Evolutionary conservation across 2,329 filamentous ascomycete genomes (phyloP).

Genomic region (Coleophoma crateriformis): DNA sequence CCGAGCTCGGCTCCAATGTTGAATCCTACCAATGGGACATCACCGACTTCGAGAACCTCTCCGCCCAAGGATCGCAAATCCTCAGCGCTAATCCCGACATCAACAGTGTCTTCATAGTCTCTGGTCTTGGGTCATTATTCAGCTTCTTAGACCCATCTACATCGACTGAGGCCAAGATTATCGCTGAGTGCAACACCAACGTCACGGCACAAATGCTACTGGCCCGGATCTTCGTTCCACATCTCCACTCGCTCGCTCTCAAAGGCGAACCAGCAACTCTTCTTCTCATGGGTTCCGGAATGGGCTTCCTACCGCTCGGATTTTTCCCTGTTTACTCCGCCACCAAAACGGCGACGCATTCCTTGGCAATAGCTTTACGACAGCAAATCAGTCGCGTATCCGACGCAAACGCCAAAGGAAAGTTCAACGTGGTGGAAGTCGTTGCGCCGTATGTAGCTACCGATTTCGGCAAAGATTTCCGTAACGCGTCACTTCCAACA

Average conservation of each 20-base stretch:
- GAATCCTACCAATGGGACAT: slow-evolving; percentile 3
- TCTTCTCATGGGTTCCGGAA: slow-evolving; percentile 20
- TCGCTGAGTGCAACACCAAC: too few relatives aligned
- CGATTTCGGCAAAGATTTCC: slow-evolving; percentile 21
- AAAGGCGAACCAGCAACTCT: slow-evolving; percentile 9
- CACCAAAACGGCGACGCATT: slow-evolving; percentile 24
- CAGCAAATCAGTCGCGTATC: slow-evolving; percentile 10
- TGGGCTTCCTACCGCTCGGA: slow-evolving; percentile 18
- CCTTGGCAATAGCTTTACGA: slow-evolving; percentile 18
- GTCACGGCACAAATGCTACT: too few relatives aligned
- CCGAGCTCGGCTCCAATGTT: slow-evolving; percentile 8
- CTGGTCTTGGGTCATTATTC: too few relatives aligned
- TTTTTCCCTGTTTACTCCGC: slow-evolving; percentile 25
- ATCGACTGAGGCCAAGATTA: too few relatives aligned
- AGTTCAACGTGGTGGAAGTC: slow-evolving; percentile 25
- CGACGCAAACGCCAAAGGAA: slow-evolving; percentile 6
- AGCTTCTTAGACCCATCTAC: too few relatives aligned
- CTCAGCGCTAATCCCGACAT: neutral
- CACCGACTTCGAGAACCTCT: neutral
- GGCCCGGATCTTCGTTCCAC: too few relatives aligned
- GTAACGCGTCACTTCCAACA: slow-evolving; percentile 10
- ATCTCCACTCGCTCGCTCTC: too few relatives aligned
- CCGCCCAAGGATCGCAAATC: neutral
- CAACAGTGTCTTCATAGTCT: too few relatives aligned
- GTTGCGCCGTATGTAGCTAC: slow-evolving; percentile 28